Conservation (phyloP, 139 green algal species). For the Pleodorina starrii region DNA sequence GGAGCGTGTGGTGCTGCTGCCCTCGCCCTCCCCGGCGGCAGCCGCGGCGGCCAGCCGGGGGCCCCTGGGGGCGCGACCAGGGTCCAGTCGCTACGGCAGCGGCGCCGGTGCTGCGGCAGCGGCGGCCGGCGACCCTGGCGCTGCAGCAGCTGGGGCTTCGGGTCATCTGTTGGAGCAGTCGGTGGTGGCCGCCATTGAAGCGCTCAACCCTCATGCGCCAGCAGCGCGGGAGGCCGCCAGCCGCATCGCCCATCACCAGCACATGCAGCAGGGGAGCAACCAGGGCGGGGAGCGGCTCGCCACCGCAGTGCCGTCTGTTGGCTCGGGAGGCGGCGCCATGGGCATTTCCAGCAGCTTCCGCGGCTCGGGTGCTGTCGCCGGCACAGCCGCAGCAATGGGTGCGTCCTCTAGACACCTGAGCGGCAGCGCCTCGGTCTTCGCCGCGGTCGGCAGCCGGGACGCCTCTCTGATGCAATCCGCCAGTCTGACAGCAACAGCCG, state of each 20-base stretch:
- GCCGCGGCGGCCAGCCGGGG: too few species aligned
- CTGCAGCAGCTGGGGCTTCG: neutral
- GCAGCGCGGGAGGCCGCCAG: slow-evolving; percentile 1
- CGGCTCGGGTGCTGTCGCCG: too few species aligned
- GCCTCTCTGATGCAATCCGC: neutral
- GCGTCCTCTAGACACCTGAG: too few species aligned
- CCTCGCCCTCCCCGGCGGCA: neutral
- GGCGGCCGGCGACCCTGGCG: neutral
- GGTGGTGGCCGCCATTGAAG: slow-evolving; percentile 8
- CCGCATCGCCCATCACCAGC: neutral
- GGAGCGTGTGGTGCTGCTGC: slow-evolving; percentile 29
- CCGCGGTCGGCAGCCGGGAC: neutral
- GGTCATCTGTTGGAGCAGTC: neutral
- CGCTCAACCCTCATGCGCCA: slow-evolving; percentile 10
- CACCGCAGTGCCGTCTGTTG: neutral
- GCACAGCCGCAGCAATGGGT: too few species aligned
- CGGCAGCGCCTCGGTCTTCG: neutral
- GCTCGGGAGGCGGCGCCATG: neutral
- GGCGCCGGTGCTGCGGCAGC: neutral
- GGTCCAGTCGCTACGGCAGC: slow-evolving; percentile 1
- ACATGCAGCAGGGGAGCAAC: too few species aligned
- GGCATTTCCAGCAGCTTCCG: neutral
- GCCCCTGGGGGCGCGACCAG: neutral
- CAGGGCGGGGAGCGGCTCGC: neutral
- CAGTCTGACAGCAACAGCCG: neutral